Percentiles rank a stretch among this genome's conserved stretches.
These are phyloP conservation scores for Komagataella phaffii DNA, from an alignment of 805 yeast species.

Conservation along the genomic window DNA sequence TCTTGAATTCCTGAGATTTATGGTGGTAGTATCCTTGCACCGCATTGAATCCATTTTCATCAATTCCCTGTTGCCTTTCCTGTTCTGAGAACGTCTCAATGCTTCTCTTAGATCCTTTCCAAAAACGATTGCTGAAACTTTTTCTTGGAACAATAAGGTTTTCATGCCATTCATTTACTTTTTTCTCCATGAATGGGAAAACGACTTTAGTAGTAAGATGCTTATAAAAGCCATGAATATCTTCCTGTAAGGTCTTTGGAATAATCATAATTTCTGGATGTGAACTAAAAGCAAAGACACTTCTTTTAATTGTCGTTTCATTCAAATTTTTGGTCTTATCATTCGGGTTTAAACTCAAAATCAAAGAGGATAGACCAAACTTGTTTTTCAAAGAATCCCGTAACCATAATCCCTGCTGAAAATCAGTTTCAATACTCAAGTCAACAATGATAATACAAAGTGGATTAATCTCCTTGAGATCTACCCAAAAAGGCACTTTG, in stretches of 20 bases:
- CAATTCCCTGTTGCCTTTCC: constrained; percentile 2
- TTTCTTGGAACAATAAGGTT: constrained; percentile 63
- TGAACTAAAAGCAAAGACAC: background rate
- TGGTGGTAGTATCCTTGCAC: constrained; percentile 47
- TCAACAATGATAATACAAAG: constrained; percentile 38
- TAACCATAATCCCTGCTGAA: constrained; percentile 20
- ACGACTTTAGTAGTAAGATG: constrained; percentile 37
- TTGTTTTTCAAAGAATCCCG: constrained; percentile 17
- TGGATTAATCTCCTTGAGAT: constrained; percentile 46
- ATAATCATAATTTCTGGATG: constrained; percentile 2
- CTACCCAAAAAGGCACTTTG: constrained; percentile 48
- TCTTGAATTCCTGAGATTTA: constrained; percentile 53
- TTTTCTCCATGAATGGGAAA: constrained; percentile 77
- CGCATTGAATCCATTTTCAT: constrained; percentile 27
- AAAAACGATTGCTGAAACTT: constrained; percentile 62
- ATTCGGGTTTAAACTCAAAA: constrained; percentile 3
- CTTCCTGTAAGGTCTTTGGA: constrained; percentile 8
- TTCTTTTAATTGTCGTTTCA: background rate
- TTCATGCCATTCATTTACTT: constrained; percentile 78
- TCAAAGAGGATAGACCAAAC: constrained; percentile 9
- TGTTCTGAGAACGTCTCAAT: background rate
- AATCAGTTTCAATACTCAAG: constrained; percentile 26
- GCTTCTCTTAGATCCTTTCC: constrained; percentile 16
- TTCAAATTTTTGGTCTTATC: constrained; percentile 4
- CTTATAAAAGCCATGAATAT: constrained; percentile 23